Conservation (phyloP, 148 eudicot genomes). For the Pharnaceum exiguum region DNA sequence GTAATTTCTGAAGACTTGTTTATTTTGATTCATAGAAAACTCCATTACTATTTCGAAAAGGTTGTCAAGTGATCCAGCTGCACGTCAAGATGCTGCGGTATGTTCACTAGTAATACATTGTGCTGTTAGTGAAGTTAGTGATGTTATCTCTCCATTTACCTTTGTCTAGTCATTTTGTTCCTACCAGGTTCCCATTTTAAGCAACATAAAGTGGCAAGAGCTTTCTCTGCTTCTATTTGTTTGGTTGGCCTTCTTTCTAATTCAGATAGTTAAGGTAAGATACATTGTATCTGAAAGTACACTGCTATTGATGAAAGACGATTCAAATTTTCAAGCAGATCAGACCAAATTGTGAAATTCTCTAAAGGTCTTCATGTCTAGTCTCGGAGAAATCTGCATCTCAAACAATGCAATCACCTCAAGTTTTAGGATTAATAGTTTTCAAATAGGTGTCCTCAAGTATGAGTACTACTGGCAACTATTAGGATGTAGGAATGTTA, state of each 20-base stretch:
- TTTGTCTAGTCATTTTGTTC: background rate
- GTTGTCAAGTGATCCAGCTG: background rate
- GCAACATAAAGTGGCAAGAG: background rate
- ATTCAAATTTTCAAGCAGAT: no score
- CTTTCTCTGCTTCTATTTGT: slow-evolving; percentile 1
- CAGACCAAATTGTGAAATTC: no score
- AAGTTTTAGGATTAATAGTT: no score
- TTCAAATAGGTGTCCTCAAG: no score
- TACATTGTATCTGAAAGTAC: background rate
- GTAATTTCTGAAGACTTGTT: background rate
- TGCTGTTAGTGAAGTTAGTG: no score
- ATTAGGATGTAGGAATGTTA: no score
- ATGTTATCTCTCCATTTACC: background rate
- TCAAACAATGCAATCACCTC: no score
- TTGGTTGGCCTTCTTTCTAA: slow-evolving; percentile 4
- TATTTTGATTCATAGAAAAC: background rate
- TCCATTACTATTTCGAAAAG: background rate
- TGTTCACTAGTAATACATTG: background rate
- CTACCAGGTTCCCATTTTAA: background rate
- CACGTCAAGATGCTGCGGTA: background rate
- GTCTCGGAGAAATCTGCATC: no score
- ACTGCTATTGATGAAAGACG: background rate
- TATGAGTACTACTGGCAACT: no score
- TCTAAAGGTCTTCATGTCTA: no score
- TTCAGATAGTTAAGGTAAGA: slow-evolving; percentile 8